Conservation (phyloP, 805 yeast species). For the Saccharomyces mikatae region DNA sequence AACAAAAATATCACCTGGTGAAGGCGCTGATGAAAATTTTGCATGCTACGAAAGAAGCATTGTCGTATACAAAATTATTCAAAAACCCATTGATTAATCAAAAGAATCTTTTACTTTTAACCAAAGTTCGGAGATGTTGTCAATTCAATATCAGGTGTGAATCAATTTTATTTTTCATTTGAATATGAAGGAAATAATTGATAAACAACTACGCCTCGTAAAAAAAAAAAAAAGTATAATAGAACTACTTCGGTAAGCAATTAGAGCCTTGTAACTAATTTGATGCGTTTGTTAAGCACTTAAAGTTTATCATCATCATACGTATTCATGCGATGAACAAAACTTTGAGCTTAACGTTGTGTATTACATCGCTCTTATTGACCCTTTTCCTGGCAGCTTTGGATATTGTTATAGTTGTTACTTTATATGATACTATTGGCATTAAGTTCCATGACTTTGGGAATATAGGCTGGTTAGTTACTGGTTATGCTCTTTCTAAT, state of each 20-base stretch:
- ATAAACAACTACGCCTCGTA: not conserved
- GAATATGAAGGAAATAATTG: not conserved
- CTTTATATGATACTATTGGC: conserved; percentile 45
- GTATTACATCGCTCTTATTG: conserved; percentile 12
- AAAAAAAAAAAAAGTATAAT: too few relatives aligned
- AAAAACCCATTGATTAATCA: too few relatives aligned
- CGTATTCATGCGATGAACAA: not conserved
- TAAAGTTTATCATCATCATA: not conserved
- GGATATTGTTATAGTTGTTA: conserved; percentile 52
- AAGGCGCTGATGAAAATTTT: not conserved
- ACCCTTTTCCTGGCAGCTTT: conserved; percentile 37
- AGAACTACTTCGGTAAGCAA: not conserved
- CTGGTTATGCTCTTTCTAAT: conserved; percentile 48
- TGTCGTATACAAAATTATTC: too few relatives aligned
- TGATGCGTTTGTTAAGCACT: not conserved
- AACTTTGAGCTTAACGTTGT: not conserved
- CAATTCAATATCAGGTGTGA: too few relatives aligned
- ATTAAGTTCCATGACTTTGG: conserved; percentile 41
- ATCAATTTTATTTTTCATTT: not conserved
- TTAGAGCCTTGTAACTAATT: too few relatives aligned
- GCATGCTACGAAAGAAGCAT: too few relatives aligned
- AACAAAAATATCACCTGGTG: not conserved
- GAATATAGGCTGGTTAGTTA: conserved; percentile 50
- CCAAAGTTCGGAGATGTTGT: not conserved
- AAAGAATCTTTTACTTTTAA: not conserved